Evolutionary conservation across 257 asterid genomes (phyloP), one percentile per base, ranked within the genome.

Genomic region (Solanum gandarillasii): DNA sequence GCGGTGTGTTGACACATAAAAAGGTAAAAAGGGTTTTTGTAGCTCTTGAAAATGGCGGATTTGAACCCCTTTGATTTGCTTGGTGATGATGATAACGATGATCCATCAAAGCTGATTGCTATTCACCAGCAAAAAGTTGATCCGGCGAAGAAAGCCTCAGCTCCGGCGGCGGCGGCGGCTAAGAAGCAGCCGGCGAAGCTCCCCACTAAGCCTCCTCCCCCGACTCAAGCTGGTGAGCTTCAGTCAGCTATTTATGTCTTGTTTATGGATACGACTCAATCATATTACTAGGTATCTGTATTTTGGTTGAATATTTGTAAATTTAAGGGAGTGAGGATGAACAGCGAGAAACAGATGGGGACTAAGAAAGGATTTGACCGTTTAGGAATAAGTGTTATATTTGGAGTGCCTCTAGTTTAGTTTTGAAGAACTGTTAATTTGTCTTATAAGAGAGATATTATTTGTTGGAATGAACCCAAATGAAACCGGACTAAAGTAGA

Each of bases 51-150:
- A 88, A 96, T 96, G 99, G 96, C 98, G 92, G 93, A 97, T 29
- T 41, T 76, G 88, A 96, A 96, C 89, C 99, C 98, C 14, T 96
- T 96, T 90, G 99, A 95, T 93, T 93, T 96, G 94, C 94, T 96
- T 74, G 97, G 93, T 20, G 98, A 93, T 84, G 98, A 92, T 88
- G 98, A 93, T 36, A 20, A 91, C 43, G 98, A 93, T 89, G 98
- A 94, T 89, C 95, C 95, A 8, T 89, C 92, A 48, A 92, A 87
- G 90, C 92, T 93, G 86, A 75, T 94, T 75, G 95, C 97, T 90
- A 93, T 93, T 87, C 94, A 91, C 81, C 92, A 87, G 93, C 94
- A 83, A 76, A 94, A 92, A 93, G 43, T 82, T 88, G 95, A 88
- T 10, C 86, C 91, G 85, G 86, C 94, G 3, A 93, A 93, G 95